Base-by-base conservation (phyloP, 306 rosid genomes). In the Vigna nakashimae region DNA sequence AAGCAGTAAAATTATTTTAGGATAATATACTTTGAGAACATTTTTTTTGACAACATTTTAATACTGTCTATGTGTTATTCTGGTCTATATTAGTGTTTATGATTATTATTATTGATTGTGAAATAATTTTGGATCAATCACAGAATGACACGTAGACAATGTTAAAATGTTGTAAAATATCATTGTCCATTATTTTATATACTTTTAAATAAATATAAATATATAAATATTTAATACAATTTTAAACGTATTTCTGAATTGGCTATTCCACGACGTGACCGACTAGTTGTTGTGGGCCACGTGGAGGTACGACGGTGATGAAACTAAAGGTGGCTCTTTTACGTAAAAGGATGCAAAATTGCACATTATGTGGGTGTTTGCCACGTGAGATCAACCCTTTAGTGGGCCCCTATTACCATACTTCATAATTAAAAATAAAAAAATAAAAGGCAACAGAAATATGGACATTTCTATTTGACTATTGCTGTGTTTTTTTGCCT, bases 241-340 rank as follows among this genome's bases (percentile, higher is more conserved):
- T 55, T 55, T 10, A 18, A 55, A 55, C 22, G 1, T 2, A 55
- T 74, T 49, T 26, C 3, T 2, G 0, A 26, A 26, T 26, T 26
- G 0, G 20, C 32, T 7, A 79, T 52, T 75, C 9, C 9, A 64
- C 49, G 56, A 60, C 70, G 70, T 64, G 84, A 78, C 69, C 32
- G 16, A 26, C 90, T 81, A 49, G 45, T 72, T 0, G 70, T 32
- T 30, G 34, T 11, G 43, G 66, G 87, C 76, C 88, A 85, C 82
- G 88, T 88, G 87, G 92, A 66, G 9, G 16, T 74, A 51, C 58
- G 86, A 74, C 57, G 42, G 65, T 74, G 64, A 79, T 73, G 60
- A 78, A 66, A 51, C 17, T 18, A 65, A 78, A 3, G 77, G 40
- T 28, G 32, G 58, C 66, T 7, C 50, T 64, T 55, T 32, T 16